A percentile compares a stretch with the other conserved stretches of the same genome.
Conservation (phyloP, 805 yeast species). For the Naumovozyma dairenensis region DNA sequence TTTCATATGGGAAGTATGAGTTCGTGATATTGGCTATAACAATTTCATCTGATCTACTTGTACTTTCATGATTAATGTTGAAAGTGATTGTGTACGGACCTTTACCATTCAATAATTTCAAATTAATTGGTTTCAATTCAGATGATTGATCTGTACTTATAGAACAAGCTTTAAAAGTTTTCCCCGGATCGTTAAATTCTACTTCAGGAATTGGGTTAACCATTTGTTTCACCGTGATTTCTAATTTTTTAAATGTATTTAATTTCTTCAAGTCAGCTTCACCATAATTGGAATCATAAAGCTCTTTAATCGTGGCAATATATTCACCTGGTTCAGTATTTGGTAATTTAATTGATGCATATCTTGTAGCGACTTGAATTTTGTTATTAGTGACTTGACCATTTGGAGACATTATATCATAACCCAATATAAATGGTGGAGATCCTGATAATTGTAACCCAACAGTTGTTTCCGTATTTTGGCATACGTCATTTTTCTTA, state of each 20-base stretch:
- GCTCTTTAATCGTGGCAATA: slow-evolving; percentile 46
- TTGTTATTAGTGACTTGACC: slow-evolving; percentile 34
- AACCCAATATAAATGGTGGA: slow-evolving; percentile 61
- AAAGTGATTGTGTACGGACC: slow-evolving; percentile 55
- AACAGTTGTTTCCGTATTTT: slow-evolving; percentile 37
- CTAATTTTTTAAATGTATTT: slow-evolving; percentile 12
- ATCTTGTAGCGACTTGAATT: slow-evolving; percentile 43
- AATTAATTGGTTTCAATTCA: slow-evolving; percentile 40
- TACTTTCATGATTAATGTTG: slow-evolving; percentile 48
- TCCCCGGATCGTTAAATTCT: slow-evolving; percentile 37
- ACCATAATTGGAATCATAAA: slow-evolving; percentile 58
- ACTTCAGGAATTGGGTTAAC: slow-evolving; percentile 59
- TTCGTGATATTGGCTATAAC: slow-evolving; percentile 36
- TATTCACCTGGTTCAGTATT: slow-evolving; percentile 49
- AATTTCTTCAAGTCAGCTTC: slow-evolving; percentile 26
- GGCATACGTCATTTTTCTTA: slow-evolving; percentile 36
- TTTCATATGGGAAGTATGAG: slow-evolving; percentile 30
- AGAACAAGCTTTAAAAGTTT: slow-evolving; percentile 42
- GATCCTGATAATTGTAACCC: slow-evolving; percentile 47
- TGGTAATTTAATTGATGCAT: slow-evolving; percentile 38
- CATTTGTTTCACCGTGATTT: slow-evolving; percentile 36
- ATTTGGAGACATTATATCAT: slow-evolving; percentile 49
- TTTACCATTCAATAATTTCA: slow-evolving; percentile 43
- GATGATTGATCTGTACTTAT: slow-evolving; percentile 28
- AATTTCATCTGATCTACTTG: slow-evolving; percentile 42